Base-by-base conservation (phyloP, 106 monocot species). In the Narthecium ossifragum region DNA sequence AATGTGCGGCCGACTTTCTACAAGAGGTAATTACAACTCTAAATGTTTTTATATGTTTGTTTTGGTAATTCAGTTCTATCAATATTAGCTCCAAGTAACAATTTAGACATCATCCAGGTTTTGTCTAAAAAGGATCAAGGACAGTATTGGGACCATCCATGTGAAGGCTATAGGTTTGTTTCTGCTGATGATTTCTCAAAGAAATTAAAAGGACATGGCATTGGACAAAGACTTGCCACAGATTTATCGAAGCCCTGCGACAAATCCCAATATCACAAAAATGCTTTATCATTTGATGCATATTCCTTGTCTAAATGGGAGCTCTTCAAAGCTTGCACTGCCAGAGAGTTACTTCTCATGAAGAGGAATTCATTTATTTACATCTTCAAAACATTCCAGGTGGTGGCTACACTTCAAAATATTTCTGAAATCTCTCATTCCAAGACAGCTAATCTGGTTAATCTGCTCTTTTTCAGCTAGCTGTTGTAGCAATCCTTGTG, bases 1-100 rank as follows among this genome's bases (percentile, higher is more conserved):
- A 88, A 80, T 85, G 93, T 53, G 62, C 37, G 6, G 88, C 85
- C 39, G 88, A 93, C 55, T 93, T 93, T 55, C 85, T 93, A 25
- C 93, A 89, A 45, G 93, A 93, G 88, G 88, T 93, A 70, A 57
- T 24, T 8, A 71, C 7, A 14, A 33, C 48, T 45, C 4, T n/a
- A n/a, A n/a, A n/a, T n/a, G n/a, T n/a, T n/a, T n/a, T n/a, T n/a
- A n/a, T n/a, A n/a, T n/a, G n/a, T n/a, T n/a, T n/a, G n/a, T n/a
- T n/a, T n/a, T n/a, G n/a, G n/a, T n/a, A n/a, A n/a, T n/a, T n/a
- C n/a, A n/a, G n/a, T n/a, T n/a, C n/a, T n/a, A n/a, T n/a, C n/a
- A n/a, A n/a, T n/a, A n/a, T n/a, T n/a, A n/a, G n/a, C n/a, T n/a
- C n/a, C n/a, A n/a, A n/a, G n/a, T n/a, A n/a, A n/a, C n/a, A n/a